Evolutionary conservation across 306 rosid genomes (phyloP), one percentile per base, ranked within the genome.

Genomic region (Acacia crassicarpa): DNA sequence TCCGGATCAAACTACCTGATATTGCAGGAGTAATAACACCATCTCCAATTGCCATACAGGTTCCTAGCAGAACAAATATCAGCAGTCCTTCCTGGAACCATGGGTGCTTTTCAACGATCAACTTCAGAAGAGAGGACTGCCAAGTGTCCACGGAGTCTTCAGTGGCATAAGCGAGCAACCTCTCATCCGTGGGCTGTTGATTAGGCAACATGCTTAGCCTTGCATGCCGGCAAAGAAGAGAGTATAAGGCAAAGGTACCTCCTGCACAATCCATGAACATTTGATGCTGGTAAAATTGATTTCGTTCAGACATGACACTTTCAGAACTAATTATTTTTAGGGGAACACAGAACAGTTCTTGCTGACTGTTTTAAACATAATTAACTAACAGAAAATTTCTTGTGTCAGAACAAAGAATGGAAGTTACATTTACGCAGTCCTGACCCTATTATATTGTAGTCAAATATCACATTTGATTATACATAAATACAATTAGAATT

Each of bases 1-100:
- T 76, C 73, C 68, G 61, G 84, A 75, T 76, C 33, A 84, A 38
- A 84, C 77, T 72, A 89, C 97, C 97, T 89, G 94, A 92, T 84
- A 92, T 90, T 83, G 97, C 87, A 43, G 94, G 97, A 78, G 97
- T 92, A 72, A 92, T 84, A 61, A 90, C 90, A 67, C 93, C 92
- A 61, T 92, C 93, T 61, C 91, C 91, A 41, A 90, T 87, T 54
- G 89, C 87, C 97, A 92, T 90, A 80, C 90, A 84, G 75, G 97
- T 90, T 76, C 94, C 97, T 4, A 90, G 85, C 46, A 92, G 87
- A 79, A 92, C 97, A 54, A 90, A 89, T 75, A 92, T 70, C 79
- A 92, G 74, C 73, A 92, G 75, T 22, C 83, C 91, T 76, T 75
- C 81, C 63, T 83, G 83, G 67, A 86, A 86, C 66, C 81, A 77